phyloP scores from a whole-genome alignment of 2,329 filamentous ascomycete species.

The Didymella sp. region DNA sequence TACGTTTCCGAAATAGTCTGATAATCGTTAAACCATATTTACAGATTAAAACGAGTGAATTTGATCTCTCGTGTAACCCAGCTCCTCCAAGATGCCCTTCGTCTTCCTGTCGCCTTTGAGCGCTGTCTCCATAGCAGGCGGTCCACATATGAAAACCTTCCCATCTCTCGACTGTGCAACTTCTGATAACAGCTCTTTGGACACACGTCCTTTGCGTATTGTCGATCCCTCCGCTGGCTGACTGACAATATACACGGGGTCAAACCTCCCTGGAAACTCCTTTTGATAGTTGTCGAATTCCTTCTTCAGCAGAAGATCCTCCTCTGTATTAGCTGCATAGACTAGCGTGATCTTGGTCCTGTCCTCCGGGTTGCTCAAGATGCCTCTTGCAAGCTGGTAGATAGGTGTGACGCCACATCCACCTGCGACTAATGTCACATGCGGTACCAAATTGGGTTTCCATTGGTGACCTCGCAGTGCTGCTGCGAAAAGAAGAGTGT shows the following conservation, averaged over 20 bases:
- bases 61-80: not conserved
- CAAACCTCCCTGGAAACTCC: constrained; percentile 63
- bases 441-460: constrained; percentile 56
- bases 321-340: constrained; percentile 70
- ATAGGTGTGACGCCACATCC: constrained; percentile 76
- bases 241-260: constrained; percentile 65
- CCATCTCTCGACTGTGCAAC: constrained; percentile 51
- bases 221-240: constrained; percentile 52
- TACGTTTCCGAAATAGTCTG: too few species aligned
- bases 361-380: constrained; percentile 67
- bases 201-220: constrained; percentile 64
- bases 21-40: not conserved
- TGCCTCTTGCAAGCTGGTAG: constrained; percentile 68
- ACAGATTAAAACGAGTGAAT: not conserved
- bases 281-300: constrained; percentile 63
- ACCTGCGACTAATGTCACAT: constrained; percentile 70
- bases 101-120: constrained; percentile 1
- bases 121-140: constrained; percentile 66
- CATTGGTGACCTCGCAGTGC: constrained; percentile 63
- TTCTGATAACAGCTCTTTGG: constrained; percentile 62
- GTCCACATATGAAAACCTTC: constrained; percentile 74
- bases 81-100: constrained; percentile 3
- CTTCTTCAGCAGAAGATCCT: constrained; percentile 65
- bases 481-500: constrained; percentile 64
- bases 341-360: constrained; percentile 69